Conservation (phyloP, 2,329 filamentous ascomycete species). For the Sarocladium kiliense region DNA sequence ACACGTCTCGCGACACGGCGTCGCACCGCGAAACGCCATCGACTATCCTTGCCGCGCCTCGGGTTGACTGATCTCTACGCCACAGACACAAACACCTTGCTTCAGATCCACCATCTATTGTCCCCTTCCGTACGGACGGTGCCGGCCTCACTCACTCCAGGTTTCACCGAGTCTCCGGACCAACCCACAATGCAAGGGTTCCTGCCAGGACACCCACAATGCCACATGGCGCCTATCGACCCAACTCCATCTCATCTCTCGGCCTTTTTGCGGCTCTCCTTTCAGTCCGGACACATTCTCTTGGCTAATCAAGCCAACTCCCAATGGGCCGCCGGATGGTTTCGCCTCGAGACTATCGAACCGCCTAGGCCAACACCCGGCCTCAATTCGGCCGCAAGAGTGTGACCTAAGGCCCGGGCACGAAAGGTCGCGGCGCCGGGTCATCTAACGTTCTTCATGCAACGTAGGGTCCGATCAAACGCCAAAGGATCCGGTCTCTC, state of each 20-base stretch:
- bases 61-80: neutral
- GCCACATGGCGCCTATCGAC: neutral
- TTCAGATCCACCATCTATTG: neutral
- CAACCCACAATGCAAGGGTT: neutral
- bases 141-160: neutral
- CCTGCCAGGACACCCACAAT: neutral
- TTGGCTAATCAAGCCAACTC: neutral
- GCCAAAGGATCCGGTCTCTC: too few species aligned
- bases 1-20: neutral
- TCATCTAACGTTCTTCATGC: neutral
- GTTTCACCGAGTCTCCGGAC: conserved; percentile 6
- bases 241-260: neutral
- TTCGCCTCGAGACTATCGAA: neutral
- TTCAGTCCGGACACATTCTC: neutral
- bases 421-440: neutral
- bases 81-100: neutral
- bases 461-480: too few species aligned
- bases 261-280: conserved; percentile 1
- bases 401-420: neutral
- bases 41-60: neutral
- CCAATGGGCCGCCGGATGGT: too few species aligned
- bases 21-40: neutral
- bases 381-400: neutral
- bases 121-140: neutral
- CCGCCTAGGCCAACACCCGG: neutral